These are phyloP conservation scores for Penicillium silybi DNA, from an alignment of 495 filamentous ascomycete species.

Conservation along the genomic window DNA sequence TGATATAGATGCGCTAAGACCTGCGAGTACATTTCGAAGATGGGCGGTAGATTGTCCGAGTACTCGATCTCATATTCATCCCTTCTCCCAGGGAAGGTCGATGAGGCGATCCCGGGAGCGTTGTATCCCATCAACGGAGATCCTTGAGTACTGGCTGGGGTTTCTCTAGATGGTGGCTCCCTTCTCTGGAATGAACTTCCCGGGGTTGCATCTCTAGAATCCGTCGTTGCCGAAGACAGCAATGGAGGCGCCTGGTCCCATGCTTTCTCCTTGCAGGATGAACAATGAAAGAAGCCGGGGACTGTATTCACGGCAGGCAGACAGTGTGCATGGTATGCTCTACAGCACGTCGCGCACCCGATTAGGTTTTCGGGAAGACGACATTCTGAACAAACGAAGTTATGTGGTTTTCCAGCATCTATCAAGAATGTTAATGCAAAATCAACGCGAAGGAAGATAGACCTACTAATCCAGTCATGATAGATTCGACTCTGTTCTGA, in stretches of 20 bases:
- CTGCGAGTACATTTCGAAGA: constrained; percentile 13
- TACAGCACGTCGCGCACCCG: constrained; percentile 30
- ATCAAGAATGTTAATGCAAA: neutral
- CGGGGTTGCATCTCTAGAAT: constrained; percentile 13
- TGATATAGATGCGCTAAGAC: constrained; percentile 8
- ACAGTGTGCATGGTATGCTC: constrained; percentile 33
- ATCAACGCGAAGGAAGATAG: neutral
- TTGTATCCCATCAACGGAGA: neutral
- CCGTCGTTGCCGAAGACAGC: constrained; percentile 2
- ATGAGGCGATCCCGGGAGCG: neutral
- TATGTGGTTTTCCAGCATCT: constrained; percentile 31
- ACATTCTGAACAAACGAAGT: constrained; percentile 31
- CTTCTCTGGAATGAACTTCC: neutral
- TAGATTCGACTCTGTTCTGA: constrained; percentile 24
- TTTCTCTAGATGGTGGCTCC: constrained; percentile 1
- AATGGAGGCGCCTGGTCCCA: constrained; percentile 25
- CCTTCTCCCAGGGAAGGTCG: neutral
- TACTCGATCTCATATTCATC: constrained; percentile 2
- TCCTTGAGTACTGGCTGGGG: neutral
- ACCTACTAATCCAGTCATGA: constrained; percentile 29
- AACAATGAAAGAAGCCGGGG: constrained; percentile 19
- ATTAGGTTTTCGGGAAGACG: constrained; percentile 26
- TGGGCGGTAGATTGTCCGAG: constrained; percentile 5
- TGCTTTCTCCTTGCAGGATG: constrained; percentile 19
- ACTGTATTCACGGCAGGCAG: constrained; percentile 3